Evolutionary conservation across 495 filamentous ascomycete genomes (phyloP), one percentile per base, ranked within the genome.

Genomic region (Aspergillus egyptiacus): DNA sequence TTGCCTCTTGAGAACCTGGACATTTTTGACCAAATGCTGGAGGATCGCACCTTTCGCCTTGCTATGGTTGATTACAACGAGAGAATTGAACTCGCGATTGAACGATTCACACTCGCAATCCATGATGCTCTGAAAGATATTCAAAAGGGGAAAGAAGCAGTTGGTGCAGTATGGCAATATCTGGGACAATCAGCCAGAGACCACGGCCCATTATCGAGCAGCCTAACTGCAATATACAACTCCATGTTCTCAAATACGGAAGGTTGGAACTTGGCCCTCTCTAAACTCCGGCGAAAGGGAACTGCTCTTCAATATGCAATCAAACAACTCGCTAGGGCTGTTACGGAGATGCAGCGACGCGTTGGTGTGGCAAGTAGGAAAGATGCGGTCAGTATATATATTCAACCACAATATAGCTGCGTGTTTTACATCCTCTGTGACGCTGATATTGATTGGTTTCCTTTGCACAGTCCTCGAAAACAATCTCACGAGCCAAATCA

Each of bases 11-110:
- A 85, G 53, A 91, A 95, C 57, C 75, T 86, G 6, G 65, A 76
- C n/a, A 77, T 87, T 6, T 98, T 98, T 56, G 89, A 95, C 63
- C 74, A 76, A 31, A 96, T 97, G 88, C 72, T 98, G 24, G 77
- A 87, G 52, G 87, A 95, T 56, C 81, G 83, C 39, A 77, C 76
- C 39, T 97, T 95, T 54, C 84, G 93, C 17, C 63, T 79, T 18
- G 78, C 89, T 45, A 88, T 97, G 33, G 69, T 95, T 17, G 78
- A 83, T 36, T 89, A 91, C 38, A 96, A 97, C 61, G 84, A 89
- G 59, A 86, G 85, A 62, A 95, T 98, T 48, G 88, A 95, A 58
- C 84, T 89, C 65, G 87, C 95, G 51, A 80, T 94, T 51, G 78
- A 80, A 38, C 77, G 90, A 37, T 95, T 91, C 17, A 79, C 82